These are phyloP conservation scores for Alternaria arbusti DNA, from an alignment of 2,329 filamentous ascomycete species.

Conservation along the genomic window DNA sequence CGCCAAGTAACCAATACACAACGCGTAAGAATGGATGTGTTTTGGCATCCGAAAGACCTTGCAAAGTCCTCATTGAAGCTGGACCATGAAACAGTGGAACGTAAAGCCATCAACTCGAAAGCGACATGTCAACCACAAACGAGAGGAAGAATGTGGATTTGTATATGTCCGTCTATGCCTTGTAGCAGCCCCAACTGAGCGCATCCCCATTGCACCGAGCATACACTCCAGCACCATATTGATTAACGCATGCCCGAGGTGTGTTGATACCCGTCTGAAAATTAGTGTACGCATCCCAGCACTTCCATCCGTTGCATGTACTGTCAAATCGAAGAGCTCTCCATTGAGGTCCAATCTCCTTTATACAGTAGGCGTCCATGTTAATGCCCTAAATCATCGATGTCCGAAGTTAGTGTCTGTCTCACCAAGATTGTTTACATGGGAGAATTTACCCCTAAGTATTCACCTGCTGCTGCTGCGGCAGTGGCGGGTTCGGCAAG, in stretches of 20 bases:
- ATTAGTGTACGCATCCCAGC: not conserved
- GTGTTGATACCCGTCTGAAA: not conserved
- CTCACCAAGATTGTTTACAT: not conserved
- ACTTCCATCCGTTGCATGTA: not conserved
- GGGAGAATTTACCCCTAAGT: not conserved
- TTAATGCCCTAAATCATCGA: not conserved
- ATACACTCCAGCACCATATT: not conserved
- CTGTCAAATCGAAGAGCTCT: not conserved
- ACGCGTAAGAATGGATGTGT: not conserved
- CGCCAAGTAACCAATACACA: not conserved
- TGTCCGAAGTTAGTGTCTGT: not conserved
- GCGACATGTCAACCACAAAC: not conserved
- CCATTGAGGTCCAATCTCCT: not conserved
- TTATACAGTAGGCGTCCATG: not conserved
- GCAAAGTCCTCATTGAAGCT: fast-evolving
- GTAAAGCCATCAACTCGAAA: not conserved
- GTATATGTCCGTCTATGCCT: not conserved
- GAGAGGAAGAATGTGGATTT: not conserved
- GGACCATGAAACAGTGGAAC: not conserved
- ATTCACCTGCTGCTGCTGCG: not conserved
- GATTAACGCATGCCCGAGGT: not conserved
- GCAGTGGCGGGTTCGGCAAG: not conserved
- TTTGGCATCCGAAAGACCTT: not conserved
- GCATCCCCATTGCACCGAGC: not conserved
- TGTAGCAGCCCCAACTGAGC: not conserved